These are phyloP conservation scores for Sporothrix inflata DNA, from an alignment of 2,329 filamentous ascomycete species.

Conservation along the genomic window DNA sequence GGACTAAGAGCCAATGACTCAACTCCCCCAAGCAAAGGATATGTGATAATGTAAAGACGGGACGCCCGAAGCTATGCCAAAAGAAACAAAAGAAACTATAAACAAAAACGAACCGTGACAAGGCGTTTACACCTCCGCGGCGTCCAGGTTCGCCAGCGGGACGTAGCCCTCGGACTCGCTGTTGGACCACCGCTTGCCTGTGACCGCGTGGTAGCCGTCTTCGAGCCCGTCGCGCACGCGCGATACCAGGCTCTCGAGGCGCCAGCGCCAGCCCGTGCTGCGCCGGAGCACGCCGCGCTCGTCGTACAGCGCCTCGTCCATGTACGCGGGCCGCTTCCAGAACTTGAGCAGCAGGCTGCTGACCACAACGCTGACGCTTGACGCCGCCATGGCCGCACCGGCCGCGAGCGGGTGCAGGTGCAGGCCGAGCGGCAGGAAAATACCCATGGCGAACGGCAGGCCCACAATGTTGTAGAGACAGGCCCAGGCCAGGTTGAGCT, in stretches of 20 bases:
- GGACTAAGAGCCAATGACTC: neutral
- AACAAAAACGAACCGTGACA: neutral
- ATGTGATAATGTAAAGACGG: neutral
- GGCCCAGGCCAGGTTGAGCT: conserved; percentile 89
- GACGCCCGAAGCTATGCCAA: conserved; percentile 19
- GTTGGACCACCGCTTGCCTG: conserved; percentile 38
- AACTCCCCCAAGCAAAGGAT: neutral
- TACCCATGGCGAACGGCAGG: conserved; percentile 93
- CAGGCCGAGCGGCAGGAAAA: conserved; percentile 87
- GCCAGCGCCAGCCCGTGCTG: conserved; percentile 49
- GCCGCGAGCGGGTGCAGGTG: conserved; percentile 93
- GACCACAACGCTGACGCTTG: conserved; percentile 85
- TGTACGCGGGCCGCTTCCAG: conserved; percentile 84
- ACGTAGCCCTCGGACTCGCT: conserved; percentile 61
- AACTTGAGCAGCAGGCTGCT: conserved; percentile 83
- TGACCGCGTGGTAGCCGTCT: conserved; percentile 41
- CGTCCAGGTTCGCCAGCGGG: conserved; percentile 58
- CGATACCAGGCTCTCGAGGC: conserved; percentile 44
- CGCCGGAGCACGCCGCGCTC: conserved; percentile 50
- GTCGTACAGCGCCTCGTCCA: conserved; percentile 71
- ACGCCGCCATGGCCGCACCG: conserved; percentile 89
- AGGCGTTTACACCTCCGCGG: conserved; percentile 25
- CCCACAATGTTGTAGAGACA: conserved; percentile 92
- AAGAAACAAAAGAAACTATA: neutral
- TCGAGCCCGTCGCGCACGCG: conserved; percentile 46